Evolutionary conservation across 1,284 basidiomycete genomes (phyloP).

Genomic region (Trichosporon asahii): DNA sequence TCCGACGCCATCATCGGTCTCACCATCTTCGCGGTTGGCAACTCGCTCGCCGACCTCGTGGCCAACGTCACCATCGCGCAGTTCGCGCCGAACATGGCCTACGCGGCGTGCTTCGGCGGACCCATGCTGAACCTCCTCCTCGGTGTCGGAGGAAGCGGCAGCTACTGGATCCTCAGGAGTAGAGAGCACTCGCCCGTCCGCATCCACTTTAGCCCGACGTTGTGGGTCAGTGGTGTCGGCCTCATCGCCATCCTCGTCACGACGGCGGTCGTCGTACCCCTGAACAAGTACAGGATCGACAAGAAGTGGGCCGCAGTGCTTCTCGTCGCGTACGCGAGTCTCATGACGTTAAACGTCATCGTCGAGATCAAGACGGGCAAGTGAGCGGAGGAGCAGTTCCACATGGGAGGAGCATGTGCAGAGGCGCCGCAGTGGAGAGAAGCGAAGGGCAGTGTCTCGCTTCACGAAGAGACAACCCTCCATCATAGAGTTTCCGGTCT

Average conservation of each 20-base stretch:
- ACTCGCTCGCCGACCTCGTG: slow-evolving; percentile 92
- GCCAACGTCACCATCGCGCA: slow-evolving; percentile 90
- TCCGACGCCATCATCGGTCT: slow-evolving; percentile 96
- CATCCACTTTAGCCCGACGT: slow-evolving; percentile 76
- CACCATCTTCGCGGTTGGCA: slow-evolving; percentile 92
- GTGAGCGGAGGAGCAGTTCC: neutral
- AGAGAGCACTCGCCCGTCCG: slow-evolving; percentile 62
- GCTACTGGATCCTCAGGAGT: slow-evolving; percentile 46
- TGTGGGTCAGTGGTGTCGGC: slow-evolving; percentile 76
- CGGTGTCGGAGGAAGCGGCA: slow-evolving; percentile 50
- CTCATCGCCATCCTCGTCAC: slow-evolving; percentile 68
- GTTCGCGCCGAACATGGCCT: slow-evolving; percentile 53
- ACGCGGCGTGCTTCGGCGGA: slow-evolving; percentile 53
- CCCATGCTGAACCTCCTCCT: slow-evolving; percentile 92
- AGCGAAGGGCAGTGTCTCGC: neutral
- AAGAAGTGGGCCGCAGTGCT: slow-evolving; percentile 74
- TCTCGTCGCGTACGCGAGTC: slow-evolving; percentile 66
- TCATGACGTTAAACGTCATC: slow-evolving; percentile 70
- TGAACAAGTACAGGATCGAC: slow-evolving; percentile 76
- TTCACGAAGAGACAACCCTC: neutral
- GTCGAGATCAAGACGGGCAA: slow-evolving; percentile 60
- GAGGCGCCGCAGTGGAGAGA: neutral
- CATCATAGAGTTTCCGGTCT: neutral
- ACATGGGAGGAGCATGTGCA: too few species aligned
- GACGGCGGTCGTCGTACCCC: slow-evolving; percentile 79